Evolutionary conservation across 2,329 filamentous ascomycete genomes (phyloP), one percentile per base, ranked within the genome.

Genomic region (Talaromyces sp.): DNA sequence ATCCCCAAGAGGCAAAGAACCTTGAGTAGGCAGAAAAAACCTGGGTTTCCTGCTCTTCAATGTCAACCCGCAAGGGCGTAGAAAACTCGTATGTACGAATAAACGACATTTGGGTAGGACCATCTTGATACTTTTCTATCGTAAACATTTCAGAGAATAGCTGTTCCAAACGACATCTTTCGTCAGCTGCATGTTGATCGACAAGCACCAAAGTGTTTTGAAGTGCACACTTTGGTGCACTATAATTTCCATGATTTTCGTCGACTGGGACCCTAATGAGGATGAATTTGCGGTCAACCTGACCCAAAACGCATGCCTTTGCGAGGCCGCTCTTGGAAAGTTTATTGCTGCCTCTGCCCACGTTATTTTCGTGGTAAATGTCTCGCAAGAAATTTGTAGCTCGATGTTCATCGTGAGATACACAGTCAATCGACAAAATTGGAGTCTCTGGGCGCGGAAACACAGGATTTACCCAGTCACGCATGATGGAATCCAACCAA

Each of bases 161-260:
- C 0, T 74, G 71, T 70, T 99, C 94, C 1, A 97, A 83, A 1
- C 87, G 86, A 63, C 89, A 86, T 52, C 94, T 84, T 76, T 99
- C 94, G 70, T 97, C 93, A 3, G 92, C 94, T 0, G 94, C 94
- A 70, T 99, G 94, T 69, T 99, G 94, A 69, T 99, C 94, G 6
- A 97, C 82, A 43, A 97, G 79, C 0, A 96, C 81, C 4, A 97
- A 76, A 1, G 86, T 52, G 21, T 35, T 66, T 2, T 62, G 46
- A 8, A 7, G 7, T 3, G 17, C n/a, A n/a, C n/a, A n/a, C n/a
- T n/a, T n/a, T 43, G 61, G 27, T 51, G n/a, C 57, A 8, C 50
- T 38, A 50, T 63, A n/a, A 51, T 11, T 19, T 24, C 14, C 12
- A 26, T 54, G 31, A 17, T 51, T n/a, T 17, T 58, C 5, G 6